Conservation (phyloP, 73 alveolate genomes). For the Paramecium pentaurelia region DNA sequence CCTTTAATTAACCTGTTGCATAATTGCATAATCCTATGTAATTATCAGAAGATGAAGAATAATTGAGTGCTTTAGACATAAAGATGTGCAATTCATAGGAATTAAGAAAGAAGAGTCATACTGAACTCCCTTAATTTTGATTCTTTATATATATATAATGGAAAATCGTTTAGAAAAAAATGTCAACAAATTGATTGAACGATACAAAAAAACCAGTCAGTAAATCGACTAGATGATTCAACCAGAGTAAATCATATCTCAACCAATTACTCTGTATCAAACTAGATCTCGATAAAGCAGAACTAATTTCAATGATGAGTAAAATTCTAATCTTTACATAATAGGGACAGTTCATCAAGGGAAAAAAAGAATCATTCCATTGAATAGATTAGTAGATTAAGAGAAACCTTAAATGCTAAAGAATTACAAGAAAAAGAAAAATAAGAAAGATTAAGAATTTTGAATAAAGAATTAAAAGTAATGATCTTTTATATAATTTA, state of each 20-base stretch:
- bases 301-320: not conserved
- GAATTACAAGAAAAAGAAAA: conserved; percentile 41
- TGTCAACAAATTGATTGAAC: conserved; percentile 1
- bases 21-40: not conserved
- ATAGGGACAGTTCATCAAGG: conserved; percentile 18
- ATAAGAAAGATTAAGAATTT: conserved; percentile 16
- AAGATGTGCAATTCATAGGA: conserved; percentile 5
- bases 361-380: conserved; percentile 10
- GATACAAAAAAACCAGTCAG: conserved; percentile 35
- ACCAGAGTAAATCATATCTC: not conserved
- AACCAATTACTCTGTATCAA: not conserved
- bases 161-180: not conserved
- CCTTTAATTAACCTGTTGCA: not conserved
- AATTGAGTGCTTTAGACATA: not conserved
- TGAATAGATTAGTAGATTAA: conserved; percentile 22
- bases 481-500: not conserved
- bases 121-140: conserved; percentile 21
- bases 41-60: not conserved
- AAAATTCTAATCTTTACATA: not conserved
- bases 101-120: not conserved
- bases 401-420: conserved; percentile 37
- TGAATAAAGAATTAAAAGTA: conserved; percentile 32
- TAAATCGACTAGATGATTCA: conserved; percentile 12
- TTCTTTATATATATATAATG: not conserved
- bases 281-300: conserved; percentile 33